These are phyloP conservation scores for Pelargonium australe DNA, from an alignment of 441 rosid species.

Conservation along the genomic window DNA sequence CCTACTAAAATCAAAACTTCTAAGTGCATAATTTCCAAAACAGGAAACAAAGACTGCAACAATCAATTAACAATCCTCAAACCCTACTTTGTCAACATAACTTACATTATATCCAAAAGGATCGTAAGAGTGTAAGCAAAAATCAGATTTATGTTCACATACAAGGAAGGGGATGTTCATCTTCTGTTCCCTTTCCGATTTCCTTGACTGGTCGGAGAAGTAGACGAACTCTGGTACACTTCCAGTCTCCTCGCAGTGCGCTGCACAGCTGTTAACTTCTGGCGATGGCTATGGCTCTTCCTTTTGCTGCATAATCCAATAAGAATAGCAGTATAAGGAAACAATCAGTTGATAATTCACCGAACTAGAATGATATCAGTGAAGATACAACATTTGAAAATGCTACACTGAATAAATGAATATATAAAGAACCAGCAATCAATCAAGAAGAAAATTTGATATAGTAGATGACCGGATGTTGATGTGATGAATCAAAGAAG, in stretches of 20 bases:
- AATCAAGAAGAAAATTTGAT: too few species aligned
- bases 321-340: not conserved
- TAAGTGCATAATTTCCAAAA: too few species aligned
- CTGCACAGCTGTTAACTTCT: constrained; percentile 67
- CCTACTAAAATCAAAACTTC: too few species aligned
- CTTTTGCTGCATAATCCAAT: constrained; percentile 47
- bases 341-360: not conserved
- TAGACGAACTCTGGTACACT: constrained; percentile 27
- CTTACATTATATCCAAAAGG: too few species aligned
- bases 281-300: constrained; percentile 49
- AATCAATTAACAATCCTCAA: too few species aligned
- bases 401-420: too few species aligned
- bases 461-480: too few species aligned
- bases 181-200: constrained; percentile 36
- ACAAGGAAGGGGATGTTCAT: constrained; percentile 17
- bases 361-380: not conserved
- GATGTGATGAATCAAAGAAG: too few species aligned
- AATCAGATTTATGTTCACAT: constrained; percentile 9
- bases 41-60: too few species aligned
- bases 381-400: not conserved
- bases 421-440: too few species aligned
- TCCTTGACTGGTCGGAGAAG: constrained; percentile 22
- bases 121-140: not conserved
- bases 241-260: constrained; percentile 56
- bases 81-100: too few species aligned